Conservation (phyloP, 1,139 yeast genomes). For the Candida tunisiensis region DNA sequence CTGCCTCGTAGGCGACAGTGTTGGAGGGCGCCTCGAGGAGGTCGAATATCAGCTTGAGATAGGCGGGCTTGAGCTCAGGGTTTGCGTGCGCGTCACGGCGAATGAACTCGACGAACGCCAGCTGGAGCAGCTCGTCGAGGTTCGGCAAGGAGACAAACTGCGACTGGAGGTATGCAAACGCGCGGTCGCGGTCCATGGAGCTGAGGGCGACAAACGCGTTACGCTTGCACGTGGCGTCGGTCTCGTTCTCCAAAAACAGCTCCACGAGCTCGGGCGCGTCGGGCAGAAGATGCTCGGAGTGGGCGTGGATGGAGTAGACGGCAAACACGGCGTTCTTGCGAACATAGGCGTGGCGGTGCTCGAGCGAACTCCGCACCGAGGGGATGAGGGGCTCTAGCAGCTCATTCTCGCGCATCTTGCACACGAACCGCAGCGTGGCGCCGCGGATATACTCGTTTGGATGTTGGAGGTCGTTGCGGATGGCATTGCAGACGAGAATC, state of each 20-base stretch:
- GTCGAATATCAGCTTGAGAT: constrained; percentile 56
- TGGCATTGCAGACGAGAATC: constrained; percentile 96
- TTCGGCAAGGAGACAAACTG: constrained; percentile 43
- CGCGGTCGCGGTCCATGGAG: constrained; percentile 68
- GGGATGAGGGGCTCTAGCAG: constrained; percentile 92
- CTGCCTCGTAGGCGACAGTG: constrained; percentile 85
- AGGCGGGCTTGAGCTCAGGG: constrained; percentile 51
- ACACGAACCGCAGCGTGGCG: constrained; percentile 78
- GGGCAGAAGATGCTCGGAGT: constrained; percentile 71
- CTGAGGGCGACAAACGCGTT: constrained; percentile 88
- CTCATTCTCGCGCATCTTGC: constrained; percentile 85
- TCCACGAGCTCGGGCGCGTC: constrained; percentile 81
- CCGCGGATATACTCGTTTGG: constrained; percentile 97
- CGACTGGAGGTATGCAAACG: constrained; percentile 66
- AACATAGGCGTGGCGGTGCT: constrained; percentile 94
- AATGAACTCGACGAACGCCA: constrained; percentile 83
- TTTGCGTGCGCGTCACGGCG: constrained; percentile 59
- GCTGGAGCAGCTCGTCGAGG: constrained; percentile 76
- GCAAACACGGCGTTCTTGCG: constrained; percentile 96
- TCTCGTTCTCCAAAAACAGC: constrained; percentile 61
- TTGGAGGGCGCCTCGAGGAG: constrained; percentile 55
- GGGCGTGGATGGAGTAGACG: constrained; percentile 57
- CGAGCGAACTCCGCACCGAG: constrained; percentile 77
- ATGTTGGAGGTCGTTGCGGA: constrained; percentile 93
- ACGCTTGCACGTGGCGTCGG: constrained; percentile 88